Conservation (phyloP, 1,139 yeast genomes). For the Pichia sp. region DNA sequence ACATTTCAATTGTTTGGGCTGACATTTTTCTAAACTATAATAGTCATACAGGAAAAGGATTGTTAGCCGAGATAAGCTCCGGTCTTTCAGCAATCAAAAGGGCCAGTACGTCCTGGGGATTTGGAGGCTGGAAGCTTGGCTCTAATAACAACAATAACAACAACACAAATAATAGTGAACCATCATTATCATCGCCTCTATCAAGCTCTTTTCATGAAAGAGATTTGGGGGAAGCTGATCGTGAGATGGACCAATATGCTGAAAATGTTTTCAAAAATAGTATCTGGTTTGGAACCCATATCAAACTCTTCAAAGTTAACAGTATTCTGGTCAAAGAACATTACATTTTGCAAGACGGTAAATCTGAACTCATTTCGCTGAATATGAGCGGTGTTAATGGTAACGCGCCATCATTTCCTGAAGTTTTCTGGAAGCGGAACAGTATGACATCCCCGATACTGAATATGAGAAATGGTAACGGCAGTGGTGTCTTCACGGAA, state of each 20-base stretch:
- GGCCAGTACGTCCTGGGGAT: slow-evolving; percentile 38
- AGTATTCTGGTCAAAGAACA: slow-evolving; percentile 10
- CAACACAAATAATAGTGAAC: background rate
- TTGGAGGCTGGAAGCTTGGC: slow-evolving; percentile 14
- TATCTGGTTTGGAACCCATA: slow-evolving; percentile 59
- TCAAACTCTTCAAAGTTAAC: slow-evolving; percentile 50
- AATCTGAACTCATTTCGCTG: slow-evolving; percentile 7
- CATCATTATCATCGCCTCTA: slow-evolving; percentile 2
- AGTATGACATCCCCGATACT: slow-evolving; percentile 6
- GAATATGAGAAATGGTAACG: slow-evolving; percentile 6
- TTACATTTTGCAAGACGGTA: slow-evolving; percentile 10
- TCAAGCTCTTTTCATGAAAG: background rate
- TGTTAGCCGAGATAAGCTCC: slow-evolving; percentile 27
- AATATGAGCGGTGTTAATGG: background rate
- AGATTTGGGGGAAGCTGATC: background rate
- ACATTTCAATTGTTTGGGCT: slow-evolving; percentile 61
- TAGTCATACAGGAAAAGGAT: slow-evolving; percentile 15
- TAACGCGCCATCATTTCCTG: slow-evolving; percentile 4
- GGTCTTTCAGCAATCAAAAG: slow-evolving; percentile 41
- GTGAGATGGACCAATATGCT: slow-evolving; percentile 21
- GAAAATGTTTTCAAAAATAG: slow-evolving; percentile 30
- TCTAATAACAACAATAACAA: background rate
- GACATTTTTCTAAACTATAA: slow-evolving; percentile 45
- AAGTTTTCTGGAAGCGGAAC: slow-evolving; percentile 8
- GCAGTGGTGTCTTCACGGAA: slow-evolving; percentile 14